Evolutionary conservation across 225 moss, liverwort and hornwort species (phyloP), one percentile per base, ranked within the genome.

Genomic region (Antitrichia curtipendula): DNA sequence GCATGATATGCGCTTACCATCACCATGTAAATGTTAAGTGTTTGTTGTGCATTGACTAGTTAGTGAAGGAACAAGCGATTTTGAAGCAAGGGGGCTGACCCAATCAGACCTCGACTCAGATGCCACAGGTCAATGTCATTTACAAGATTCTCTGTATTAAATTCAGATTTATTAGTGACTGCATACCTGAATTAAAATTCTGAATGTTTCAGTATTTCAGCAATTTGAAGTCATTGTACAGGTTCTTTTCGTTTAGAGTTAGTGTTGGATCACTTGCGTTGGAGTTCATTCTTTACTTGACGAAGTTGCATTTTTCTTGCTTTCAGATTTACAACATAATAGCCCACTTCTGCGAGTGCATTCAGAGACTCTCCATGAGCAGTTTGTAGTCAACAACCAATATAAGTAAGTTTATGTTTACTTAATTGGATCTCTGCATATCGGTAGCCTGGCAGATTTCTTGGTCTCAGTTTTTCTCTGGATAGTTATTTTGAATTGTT

Each of bases 21-120:
- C 75, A 52, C 38, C 57, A 71, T 64, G 77, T 81, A 64, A 59
- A 84, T 60, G 41, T 49, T 69, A 10, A 70, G 63, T 80, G 14
- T 28, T 41, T 84, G 86, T 81, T 86, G 77, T 77, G 64, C 77
- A 64, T 28, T 82, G 32, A 82, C 56, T 58, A 92, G 90, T 56
- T 85, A 89, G 87, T 85, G 90, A 85, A 87, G 90, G 90, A 87
- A 77, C 68, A 87, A 80, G 52, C 88, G 92, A 89, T 91, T 91
- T 81, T 91, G 93, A 86, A 84, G 90, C 91, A 92, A 95, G 59
- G 95, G 90, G 77, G 47, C 87, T 27, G 92, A 87, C 62, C 79
- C 81, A 93, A 91, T 74, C 88, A 78, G 76, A 91, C 43, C 80
- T 89, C 50, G 87, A 95, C 65, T 53, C 91, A 20, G 81, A 84